phyloP scores from a whole-genome alignment of 1,284 basidiomycete species.

The Athelia psychrophila region DNA sequence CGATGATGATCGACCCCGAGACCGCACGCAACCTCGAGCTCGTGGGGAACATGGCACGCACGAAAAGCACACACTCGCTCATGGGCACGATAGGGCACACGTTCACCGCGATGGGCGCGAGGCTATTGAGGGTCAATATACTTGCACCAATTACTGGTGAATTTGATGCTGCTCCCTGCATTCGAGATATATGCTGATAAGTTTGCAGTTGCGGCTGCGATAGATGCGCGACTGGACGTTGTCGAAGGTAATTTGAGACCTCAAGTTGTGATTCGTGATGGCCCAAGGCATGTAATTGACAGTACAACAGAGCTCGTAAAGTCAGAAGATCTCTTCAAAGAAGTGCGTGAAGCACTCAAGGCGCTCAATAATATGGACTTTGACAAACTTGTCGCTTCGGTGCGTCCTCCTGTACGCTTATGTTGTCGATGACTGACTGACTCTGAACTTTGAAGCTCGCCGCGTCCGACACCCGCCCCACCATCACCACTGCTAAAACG shows the following conservation, averaged over 20 bases:
- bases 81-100: conserved; percentile 83
- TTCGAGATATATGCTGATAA: conserved; percentile 1
- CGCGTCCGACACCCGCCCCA: conserved; percentile 53
- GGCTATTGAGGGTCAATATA: conserved; percentile 78
- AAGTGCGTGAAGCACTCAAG: conserved; percentile 68
- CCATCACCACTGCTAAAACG: conserved; percentile 47
- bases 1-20: conserved; percentile 91
- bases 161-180: conserved; percentile 6
- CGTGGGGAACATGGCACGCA: conserved; percentile 67
- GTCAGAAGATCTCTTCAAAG: conserved; percentile 70
- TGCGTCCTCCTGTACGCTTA: conserved; percentile 28
- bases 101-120: conserved; percentile 83
- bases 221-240: conserved; percentile 81
- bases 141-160: conserved; percentile 80
- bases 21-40: conserved; percentile 87
- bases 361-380: conserved; percentile 78
- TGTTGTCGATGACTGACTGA: too few relatives aligned
- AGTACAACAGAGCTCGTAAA: conserved; percentile 63
- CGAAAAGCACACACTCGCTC: conserved; percentile 65
- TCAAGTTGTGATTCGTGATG: neutral
- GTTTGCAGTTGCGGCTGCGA: conserved; percentile 51
- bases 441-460: conserved; percentile 52
- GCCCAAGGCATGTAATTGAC: conserved; percentile 20
- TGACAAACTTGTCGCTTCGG: conserved; percentile 82
- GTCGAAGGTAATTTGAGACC: conserved; percentile 63